Percentiles rank a stretch among this genome's conserved stretches.
These are phyloP conservation scores for Flaveria floridana DNA, from an alignment of 140 eudicot genomes.

Conservation along the genomic window DNA sequence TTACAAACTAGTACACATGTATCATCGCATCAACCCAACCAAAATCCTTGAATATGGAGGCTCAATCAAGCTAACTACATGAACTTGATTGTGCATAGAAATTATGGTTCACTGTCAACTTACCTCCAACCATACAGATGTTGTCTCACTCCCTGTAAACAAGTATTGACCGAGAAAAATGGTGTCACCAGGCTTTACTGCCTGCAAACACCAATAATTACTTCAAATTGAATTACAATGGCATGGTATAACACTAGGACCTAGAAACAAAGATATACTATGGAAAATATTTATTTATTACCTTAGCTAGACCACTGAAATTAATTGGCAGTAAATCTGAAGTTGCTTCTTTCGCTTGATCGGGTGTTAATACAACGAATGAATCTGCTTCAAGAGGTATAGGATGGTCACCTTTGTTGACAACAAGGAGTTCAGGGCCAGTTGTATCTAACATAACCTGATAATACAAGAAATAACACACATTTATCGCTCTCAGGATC, in stretches of 20 bases:
- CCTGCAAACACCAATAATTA: slow-evolving; percentile 44
- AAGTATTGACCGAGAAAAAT: slow-evolving; percentile 83
- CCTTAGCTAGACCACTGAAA: slow-evolving; percentile 49
- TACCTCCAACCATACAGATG: slow-evolving; percentile 96
- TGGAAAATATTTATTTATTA: slow-evolving; percentile 3
- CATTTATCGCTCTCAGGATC: slow-evolving; percentile 5
- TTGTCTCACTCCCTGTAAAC: slow-evolving; percentile 90
- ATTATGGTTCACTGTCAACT: not conserved
- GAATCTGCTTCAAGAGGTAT: slow-evolving; percentile 51
- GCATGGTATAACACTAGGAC: not conserved
- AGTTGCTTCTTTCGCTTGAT: slow-evolving; percentile 49
- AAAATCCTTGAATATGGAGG: no score
- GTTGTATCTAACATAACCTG: slow-evolving; percentile 61
- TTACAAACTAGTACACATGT: not conserved
- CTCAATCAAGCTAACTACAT: not conserved
- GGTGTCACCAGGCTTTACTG: slow-evolving; percentile 82
- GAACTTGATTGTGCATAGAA: not conserved
- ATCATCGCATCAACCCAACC: not conserved
- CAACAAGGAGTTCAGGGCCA: slow-evolving; percentile 50
- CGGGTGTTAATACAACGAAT: slow-evolving; percentile 44
- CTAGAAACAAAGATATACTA: not conserved
- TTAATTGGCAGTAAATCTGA: slow-evolving; percentile 47
- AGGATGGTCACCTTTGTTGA: slow-evolving; percentile 42
- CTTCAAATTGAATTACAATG: slow-evolving; percentile 14
- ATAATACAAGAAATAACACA: not conserved